Conservation (phyloP, 345 rosid species). For the Populus tremula region DNA sequence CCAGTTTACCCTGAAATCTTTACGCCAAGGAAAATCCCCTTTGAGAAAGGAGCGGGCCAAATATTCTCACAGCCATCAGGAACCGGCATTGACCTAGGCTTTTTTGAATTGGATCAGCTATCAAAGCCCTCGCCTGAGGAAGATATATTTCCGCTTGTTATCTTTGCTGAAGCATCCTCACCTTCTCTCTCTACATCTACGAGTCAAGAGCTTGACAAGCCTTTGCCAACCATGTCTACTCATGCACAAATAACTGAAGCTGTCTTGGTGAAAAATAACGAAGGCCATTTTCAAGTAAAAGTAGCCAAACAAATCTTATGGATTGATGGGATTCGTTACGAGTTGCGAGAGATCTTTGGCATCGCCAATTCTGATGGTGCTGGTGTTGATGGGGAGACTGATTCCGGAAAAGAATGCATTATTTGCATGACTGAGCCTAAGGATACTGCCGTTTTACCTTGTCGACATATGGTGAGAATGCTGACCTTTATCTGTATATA, state of each 20-base stretch:
- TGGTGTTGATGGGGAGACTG: constrained; percentile 25
- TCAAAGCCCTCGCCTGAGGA: constrained; percentile 29
- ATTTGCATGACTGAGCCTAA: constrained; percentile 51
- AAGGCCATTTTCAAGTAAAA: constrained; percentile 36
- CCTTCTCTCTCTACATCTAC: constrained; percentile 16
- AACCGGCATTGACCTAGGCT: constrained; percentile 45
- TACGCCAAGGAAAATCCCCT: constrained; percentile 28
- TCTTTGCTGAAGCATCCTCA: constrained; percentile 34
- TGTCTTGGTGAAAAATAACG: constrained; percentile 26
- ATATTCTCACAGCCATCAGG: constrained; percentile 44
- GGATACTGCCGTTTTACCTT: constrained; percentile 44
- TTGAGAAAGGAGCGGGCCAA: constrained; percentile 42
- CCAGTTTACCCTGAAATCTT: constrained; percentile 31
- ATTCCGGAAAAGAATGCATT: constrained; percentile 41
- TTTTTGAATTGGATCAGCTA: constrained; percentile 32
- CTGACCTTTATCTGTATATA: background rate
- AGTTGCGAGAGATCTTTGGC: constrained; percentile 47
- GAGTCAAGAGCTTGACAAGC: constrained; percentile 12
- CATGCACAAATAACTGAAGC: constrained; percentile 47
- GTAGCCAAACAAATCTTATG: constrained; percentile 42
- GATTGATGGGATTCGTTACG: constrained; percentile 37
- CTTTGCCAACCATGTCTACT: constrained; percentile 16
- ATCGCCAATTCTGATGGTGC: constrained; percentile 25
- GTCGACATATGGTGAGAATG: constrained; percentile 50
- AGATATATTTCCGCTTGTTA: constrained; percentile 38